Base-by-base conservation (phyloP, 208 protist species). In the Wallacemonas sp. region DNA sequence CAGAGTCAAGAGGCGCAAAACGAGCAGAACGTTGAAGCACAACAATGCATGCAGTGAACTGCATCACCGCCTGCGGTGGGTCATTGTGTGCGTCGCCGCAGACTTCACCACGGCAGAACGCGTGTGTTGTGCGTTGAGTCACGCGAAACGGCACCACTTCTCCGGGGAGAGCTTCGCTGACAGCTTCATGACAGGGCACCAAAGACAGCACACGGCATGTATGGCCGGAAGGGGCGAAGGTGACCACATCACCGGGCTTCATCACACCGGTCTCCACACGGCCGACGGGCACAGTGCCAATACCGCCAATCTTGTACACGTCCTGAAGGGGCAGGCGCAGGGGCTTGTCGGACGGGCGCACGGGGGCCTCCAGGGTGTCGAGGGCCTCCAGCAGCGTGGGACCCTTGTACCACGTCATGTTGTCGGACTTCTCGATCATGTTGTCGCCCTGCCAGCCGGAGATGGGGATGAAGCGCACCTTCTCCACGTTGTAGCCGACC, bases 141-240 rank as follows among this genome's bases (percentile, higher is more conserved):
- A 98, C 92, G 83, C 97, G 97, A 84, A 98, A 97, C 59, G 93
- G 95, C 17, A 98, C 75, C 75, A 98, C 98, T 79, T 98, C 96
- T 34, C 93, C 93, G 39, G 95, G 83, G 6, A 72, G 77, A 58
- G 91, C 93, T 62, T 85, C 76, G 17, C 72, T 76, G 41, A 93
- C 63, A 53, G 70, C 46, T 68, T 79, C 79, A 83, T 97, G 88
- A 85, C 97, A 87, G 88, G 93, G 94, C 79, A 97, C 92, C 53
- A 97, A 80, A 41, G 91, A 94, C 70, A 93, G 91, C 64, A 96
- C 83, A 53, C 74, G 66, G 12, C 70, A 76, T 33, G 80, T 80
- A 51, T 78, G 39, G 68, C 82, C 74, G 24, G 72, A 65, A 33
- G 76, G 81, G n/a, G 77, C 70, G 58, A 90, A 88, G 45, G 69